Evolutionary conservation across 768 basidiomycete species (phyloP).

Genomic region (Porphyrellus cyaneotinctus): DNA sequence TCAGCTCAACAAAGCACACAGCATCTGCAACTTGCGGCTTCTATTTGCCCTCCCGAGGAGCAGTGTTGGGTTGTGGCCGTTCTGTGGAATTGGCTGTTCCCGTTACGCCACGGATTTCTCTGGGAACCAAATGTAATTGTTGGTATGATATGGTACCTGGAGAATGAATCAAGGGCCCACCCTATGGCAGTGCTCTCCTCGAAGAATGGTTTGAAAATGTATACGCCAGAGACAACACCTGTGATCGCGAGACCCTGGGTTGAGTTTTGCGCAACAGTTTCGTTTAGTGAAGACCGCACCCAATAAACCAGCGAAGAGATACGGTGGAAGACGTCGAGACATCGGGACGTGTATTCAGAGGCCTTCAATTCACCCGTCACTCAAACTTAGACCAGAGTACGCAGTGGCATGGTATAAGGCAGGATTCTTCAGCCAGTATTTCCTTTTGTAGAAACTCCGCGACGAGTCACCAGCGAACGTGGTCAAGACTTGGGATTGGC

Average conservation of each 20-base stretch:
- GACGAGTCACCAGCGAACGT: constrained; percentile 2
- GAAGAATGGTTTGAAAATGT: constrained; percentile 58
- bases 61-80: not conserved
- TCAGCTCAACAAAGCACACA: not conserved
- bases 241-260: not conserved
- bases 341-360: constrained; percentile 2
- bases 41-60: constrained; percentile 12
- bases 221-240: constrained; percentile 63
- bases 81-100: constrained; percentile 1
- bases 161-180: constrained; percentile 9
- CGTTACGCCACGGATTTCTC: constrained; percentile 6
- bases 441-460: constrained; percentile 29
- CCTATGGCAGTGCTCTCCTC: constrained; percentile 11
- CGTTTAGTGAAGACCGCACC: constrained; percentile 36
- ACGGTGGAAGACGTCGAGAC: constrained; percentile 45
- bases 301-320: constrained; percentile 51
- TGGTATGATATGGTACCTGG: not conserved
- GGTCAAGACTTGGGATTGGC: no score
- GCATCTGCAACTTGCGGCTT: not conserved
- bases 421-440: constrained; percentile 4
- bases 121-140: constrained; percentile 10
- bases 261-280: not conserved
- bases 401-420: not conserved
- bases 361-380: not conserved
- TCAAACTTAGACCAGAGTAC: not conserved